phyloP scores from a whole-genome alignment of 2,329 filamentous ascomycete genomes.

The Fusarium vanettenii region DNA sequence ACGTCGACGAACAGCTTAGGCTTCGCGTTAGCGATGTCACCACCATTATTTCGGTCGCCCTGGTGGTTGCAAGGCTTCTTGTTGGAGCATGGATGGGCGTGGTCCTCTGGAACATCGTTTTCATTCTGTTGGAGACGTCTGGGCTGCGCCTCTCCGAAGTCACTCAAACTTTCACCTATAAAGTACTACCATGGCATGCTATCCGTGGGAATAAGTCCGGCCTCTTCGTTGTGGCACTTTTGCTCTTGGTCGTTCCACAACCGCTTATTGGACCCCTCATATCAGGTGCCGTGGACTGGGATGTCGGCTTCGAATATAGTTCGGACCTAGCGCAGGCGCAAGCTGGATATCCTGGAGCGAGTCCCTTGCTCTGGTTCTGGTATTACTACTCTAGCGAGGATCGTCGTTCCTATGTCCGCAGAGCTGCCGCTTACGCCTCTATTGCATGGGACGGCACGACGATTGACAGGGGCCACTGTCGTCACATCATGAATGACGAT shows the following conservation, averaged over 20 bases:
- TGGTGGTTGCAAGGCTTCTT: neutral
- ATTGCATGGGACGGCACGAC: neutral
- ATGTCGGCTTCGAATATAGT: neutral
- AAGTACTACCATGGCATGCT: neutral
- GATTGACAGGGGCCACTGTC: neutral
- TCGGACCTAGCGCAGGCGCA: neutral
- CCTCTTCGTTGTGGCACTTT: neutral
- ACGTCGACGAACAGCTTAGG: neutral
- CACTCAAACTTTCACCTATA: neutral
- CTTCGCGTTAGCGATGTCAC: neutral
- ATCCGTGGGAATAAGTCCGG: neutral
- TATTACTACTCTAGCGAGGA: neutral
- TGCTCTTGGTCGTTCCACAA: neutral
- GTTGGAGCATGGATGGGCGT: neutral
- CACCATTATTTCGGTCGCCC: neutral
- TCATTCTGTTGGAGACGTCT: neutral
- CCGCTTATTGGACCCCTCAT: neutral
- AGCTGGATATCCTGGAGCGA: neutral
- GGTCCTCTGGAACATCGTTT: neutral
- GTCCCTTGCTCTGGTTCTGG: neutral
- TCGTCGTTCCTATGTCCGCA: neutral
- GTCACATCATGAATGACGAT: neutral
- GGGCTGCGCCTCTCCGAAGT: neutral
- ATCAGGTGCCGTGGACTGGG: neutral
- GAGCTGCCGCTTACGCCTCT: neutral